Conservation (phyloP, 208 protist genomes). For the Trichomonas vaginalis region DNA sequence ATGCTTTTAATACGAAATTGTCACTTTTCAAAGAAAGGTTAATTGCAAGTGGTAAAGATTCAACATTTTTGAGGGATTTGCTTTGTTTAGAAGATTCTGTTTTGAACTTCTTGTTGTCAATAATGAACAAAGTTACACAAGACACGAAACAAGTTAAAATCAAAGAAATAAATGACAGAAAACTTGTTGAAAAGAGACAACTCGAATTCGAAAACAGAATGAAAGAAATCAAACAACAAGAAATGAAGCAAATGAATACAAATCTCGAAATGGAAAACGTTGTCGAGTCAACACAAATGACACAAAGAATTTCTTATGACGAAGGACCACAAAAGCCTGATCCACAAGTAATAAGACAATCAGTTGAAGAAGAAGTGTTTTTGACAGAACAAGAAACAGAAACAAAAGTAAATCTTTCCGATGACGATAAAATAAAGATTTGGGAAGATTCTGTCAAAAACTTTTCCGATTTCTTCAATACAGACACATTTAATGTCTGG, state of each 20-base stretch:
- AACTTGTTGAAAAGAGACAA: not conserved
- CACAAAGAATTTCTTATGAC: not conserved
- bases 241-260: not conserved
- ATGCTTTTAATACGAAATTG: too few relatives aligned
- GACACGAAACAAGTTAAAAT: not conserved
- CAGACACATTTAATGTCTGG: too few relatives aligned
- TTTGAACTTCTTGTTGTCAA: too few relatives aligned
- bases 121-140: not conserved
- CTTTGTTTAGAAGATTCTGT: too few relatives aligned
- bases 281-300: not conserved
- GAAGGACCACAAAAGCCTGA: not conserved
- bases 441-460: not conserved
- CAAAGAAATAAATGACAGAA: not conserved
- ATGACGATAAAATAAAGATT: not conserved
- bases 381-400: not conserved
- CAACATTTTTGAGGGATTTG: too few relatives aligned
- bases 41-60: too few relatives aligned
- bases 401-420: not conserved
- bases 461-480: not conserved
- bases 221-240: not conserved
- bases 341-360: not conserved
- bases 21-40: too few relatives aligned
- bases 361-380: not conserved
- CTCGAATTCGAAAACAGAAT: not conserved
- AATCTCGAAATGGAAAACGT: not conserved